These are phyloP conservation scores for Dacryopinax primogenitus DNA, from an alignment of 768 basidiomycete species.

Conservation along the genomic window DNA sequence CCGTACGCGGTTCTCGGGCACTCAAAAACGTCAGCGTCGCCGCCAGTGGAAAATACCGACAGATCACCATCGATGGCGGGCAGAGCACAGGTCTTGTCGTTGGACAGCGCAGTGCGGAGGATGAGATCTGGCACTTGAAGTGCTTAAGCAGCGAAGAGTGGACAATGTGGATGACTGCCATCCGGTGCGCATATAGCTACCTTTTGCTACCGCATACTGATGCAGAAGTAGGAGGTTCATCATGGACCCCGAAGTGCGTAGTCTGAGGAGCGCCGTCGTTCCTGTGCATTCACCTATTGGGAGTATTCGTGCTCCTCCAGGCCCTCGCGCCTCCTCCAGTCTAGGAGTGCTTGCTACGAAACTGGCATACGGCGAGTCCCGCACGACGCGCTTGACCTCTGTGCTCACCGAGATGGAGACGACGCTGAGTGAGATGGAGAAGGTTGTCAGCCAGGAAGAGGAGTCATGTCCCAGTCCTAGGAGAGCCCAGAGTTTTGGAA, in stretches of 20 bases:
- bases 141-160: conserved; percentile 61
- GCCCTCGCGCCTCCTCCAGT: not conserved
- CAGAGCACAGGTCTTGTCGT: conserved; percentile 24
- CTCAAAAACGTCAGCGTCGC: conserved; percentile 59
- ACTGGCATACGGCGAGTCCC: not conserved
- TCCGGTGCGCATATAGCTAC: conserved; percentile 39
- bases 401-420: not conserved
- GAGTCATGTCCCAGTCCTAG: not conserved
- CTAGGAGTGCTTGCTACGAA: not conserved
- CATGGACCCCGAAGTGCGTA: conserved; percentile 24
- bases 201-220: conserved; percentile 18
- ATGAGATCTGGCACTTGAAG: conserved; percentile 61
- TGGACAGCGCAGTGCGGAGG: not conserved
- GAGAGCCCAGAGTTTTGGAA: conserved; percentile 10
- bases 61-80: conserved; percentile 68
- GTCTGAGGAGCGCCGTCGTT: conserved; percentile 29
- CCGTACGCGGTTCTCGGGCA: conserved; percentile 54
- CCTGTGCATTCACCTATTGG: conserved; percentile 23
- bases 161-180: conserved; percentile 56
- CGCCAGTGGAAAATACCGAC: conserved; percentile 50
- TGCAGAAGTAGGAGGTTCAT: conserved; percentile 45
- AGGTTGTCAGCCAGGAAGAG: conserved; percentile 45
- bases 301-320: not conserved
- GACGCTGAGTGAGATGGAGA: conserved; percentile 24
- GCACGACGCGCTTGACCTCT: not conserved